Percentiles rank a stretch among this genome's conserved stretches.
Conservation (phyloP, 2,329 filamentous ascomycete genomes). For the Ramularia endophylla region DNA sequence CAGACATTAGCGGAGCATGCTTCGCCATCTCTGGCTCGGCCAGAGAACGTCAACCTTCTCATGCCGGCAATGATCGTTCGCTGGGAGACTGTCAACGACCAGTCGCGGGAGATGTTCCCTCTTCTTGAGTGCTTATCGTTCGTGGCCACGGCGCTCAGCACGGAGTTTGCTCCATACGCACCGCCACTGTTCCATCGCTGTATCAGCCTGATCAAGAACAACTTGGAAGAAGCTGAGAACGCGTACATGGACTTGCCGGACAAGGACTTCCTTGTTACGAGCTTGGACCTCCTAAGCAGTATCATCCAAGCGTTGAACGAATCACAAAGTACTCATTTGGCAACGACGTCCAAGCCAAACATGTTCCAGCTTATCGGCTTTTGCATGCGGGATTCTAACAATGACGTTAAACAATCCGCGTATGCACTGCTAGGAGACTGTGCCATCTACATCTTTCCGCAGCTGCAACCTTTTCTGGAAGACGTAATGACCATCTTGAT, state of each 20-base stretch:
- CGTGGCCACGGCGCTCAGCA: constrained; percentile 77
- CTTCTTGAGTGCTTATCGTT: constrained; percentile 95
- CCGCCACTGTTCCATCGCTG: constrained; percentile 80
- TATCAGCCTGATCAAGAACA: constrained; percentile 84
- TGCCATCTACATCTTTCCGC: constrained; percentile 82
- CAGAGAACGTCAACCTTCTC: constrained; percentile 72
- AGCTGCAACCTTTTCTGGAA: constrained; percentile 68
- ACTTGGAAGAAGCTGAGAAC: constrained; percentile 76
- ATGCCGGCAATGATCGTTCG: constrained; percentile 90
- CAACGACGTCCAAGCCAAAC: constrained; percentile 67
- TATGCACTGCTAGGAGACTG: constrained; percentile 94
- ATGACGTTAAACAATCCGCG: constrained; percentile 92
- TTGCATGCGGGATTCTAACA: constrained; percentile 85
- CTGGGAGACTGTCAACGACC: constrained; percentile 80
- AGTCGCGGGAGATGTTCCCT: constrained; percentile 90
- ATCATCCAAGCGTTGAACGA: constrained; percentile 84
- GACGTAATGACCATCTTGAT: constrained; percentile 76
- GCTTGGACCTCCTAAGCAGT: constrained; percentile 84
- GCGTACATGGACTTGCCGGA: constrained; percentile 70
- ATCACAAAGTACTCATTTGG: constrained; percentile 67
- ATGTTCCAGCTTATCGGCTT: constrained; percentile 88
- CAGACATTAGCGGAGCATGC: constrained; percentile 94
- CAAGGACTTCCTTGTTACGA: constrained; percentile 96
- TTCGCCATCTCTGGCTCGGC: constrained; percentile 71
- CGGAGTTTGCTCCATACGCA: constrained; percentile 78